Conservation (phyloP, 306 rosid species). For the Begonia loranthoides region DNA sequence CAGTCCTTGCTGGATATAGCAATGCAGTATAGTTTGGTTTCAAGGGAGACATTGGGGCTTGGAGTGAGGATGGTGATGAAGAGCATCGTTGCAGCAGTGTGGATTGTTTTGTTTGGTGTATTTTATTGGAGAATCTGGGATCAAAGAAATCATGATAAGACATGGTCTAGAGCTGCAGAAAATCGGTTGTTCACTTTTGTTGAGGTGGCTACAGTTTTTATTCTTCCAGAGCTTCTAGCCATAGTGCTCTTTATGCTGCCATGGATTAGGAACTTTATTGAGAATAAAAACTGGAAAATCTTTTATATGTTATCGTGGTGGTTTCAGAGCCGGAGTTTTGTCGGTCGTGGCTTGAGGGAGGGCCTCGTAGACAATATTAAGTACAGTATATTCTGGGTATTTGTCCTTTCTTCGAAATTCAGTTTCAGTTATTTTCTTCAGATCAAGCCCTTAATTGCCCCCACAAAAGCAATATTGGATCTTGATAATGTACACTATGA, state of each 20-base stretch:
- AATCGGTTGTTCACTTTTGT: slow-evolving; percentile 46
- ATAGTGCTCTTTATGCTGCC: slow-evolving; percentile 57
- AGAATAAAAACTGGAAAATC: slow-evolving; percentile 72
- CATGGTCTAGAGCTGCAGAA: slow-evolving; percentile 56
- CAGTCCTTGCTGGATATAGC: slow-evolving; percentile 64
- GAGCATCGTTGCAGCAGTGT: slow-evolving; percentile 49
- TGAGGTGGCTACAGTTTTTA: slow-evolving; percentile 39
- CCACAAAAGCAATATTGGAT: slow-evolving; percentile 43
- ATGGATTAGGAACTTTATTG: slow-evolving; percentile 81
- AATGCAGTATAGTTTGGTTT: slow-evolving; percentile 72
- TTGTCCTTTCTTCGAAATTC: slow-evolving; percentile 72
- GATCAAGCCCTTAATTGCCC: slow-evolving; percentile 78
- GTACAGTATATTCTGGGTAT: slow-evolving; percentile 69
- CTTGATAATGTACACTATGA: slow-evolving; percentile 31
- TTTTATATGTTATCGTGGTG: slow-evolving; percentile 82
- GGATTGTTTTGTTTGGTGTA: slow-evolving; percentile 63
- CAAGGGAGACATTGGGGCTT: slow-evolving; percentile 67
- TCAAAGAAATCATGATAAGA: slow-evolving; percentile 40
- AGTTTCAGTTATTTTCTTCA: slow-evolving; percentile 79
- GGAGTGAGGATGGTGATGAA: slow-evolving; percentile 75
- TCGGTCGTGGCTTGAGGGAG: slow-evolving; percentile 95
- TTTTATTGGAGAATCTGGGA: slow-evolving; percentile 70
- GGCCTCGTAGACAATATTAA: slow-evolving; percentile 70
- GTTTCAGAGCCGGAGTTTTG: slow-evolving; percentile 82
- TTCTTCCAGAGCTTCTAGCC: slow-evolving; percentile 57